Conservation (phyloP, 2,329 filamentous ascomycete species). For the Fusarium proliferatum region DNA sequence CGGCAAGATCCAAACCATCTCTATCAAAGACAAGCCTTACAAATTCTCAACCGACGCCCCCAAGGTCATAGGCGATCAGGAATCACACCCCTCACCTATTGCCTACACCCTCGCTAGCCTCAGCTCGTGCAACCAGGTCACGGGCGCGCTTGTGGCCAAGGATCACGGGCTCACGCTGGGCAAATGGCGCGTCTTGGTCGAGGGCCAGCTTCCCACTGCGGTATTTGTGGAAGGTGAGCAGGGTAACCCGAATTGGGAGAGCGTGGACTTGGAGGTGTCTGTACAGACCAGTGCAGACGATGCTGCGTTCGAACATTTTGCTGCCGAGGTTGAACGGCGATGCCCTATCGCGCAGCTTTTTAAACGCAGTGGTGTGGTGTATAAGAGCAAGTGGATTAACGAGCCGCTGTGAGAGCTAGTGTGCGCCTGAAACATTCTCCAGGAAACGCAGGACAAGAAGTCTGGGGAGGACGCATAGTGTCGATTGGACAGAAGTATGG, state of each 20-base stretch:
- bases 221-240: not conserved
- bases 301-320: not conserved
- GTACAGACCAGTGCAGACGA: not conserved
- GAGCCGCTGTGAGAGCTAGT: not conserved
- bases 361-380: not conserved
- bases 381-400: not conserved
- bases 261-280: accelerated
- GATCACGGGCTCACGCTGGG: not conserved
- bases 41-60: not conserved
- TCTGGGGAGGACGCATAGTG: not conserved
- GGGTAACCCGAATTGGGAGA: not conserved
- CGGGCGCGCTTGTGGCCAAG: not conserved
- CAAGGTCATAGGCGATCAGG: not conserved
- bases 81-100: accelerated
- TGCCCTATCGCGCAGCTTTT: not conserved
- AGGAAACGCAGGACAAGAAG: accelerated
- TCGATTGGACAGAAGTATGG: not conserved
- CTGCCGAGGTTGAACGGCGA: not conserved
- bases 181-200: not conserved
- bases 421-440: accelerated
- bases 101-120: not conserved
- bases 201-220: not conserved
- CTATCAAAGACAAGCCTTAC: not conserved
- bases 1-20: not conserved
- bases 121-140: not conserved